Base-by-base conservation (phyloP, 192 early-diverging fungal genomes). In the Linnemannia elongata region DNA sequence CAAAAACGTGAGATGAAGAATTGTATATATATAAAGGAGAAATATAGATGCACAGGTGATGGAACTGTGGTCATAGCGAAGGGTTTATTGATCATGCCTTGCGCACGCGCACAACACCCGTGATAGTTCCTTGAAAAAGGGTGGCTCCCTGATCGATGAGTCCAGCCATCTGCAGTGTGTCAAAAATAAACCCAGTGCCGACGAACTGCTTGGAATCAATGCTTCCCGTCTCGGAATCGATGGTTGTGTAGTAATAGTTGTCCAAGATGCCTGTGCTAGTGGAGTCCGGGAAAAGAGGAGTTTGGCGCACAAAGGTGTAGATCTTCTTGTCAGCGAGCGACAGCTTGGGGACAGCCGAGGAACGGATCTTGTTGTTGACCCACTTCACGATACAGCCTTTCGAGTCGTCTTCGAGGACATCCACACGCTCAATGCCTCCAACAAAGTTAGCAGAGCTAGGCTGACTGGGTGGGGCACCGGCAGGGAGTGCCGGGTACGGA, bases 301-400 rank as follows among this genome's bases (percentile, higher is more conserved):
- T 72, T 33, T 79, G 78, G 49, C 78, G 78, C 39, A 79, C 78
- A 79, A 79, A 79, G 36, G 78, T 79, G 69, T 79, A 79, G 78
- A 79, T 72, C 68, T 79, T 79, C 70, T 79, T 79, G 70, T 79
- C 78, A 52, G 68, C 69, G 45, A 79, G 78, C 39, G 78, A 79
- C 39, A 79, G 69, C 38, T 79, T 79, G 38, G 78, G 78, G 39
- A 79, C 78, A 41, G 69, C 78, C 20, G 78, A 79, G 69, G 78
- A 79, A 60, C 78, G 78, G 70, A 79, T 79, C 33, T 72, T 79
- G 70, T 79, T 79, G 78, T 79, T 79, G 45, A 79, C 78, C 78
- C 78, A 79, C 38, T 72, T 79, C 69, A 79, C 78, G 17, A 79
- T 36, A 45, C 78, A 79, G 68, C 78, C 78, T 72, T 79, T 49